Conservation (phyloP, 805 yeast genomes). For the Zygotorulaspora chibaensis region DNA sequence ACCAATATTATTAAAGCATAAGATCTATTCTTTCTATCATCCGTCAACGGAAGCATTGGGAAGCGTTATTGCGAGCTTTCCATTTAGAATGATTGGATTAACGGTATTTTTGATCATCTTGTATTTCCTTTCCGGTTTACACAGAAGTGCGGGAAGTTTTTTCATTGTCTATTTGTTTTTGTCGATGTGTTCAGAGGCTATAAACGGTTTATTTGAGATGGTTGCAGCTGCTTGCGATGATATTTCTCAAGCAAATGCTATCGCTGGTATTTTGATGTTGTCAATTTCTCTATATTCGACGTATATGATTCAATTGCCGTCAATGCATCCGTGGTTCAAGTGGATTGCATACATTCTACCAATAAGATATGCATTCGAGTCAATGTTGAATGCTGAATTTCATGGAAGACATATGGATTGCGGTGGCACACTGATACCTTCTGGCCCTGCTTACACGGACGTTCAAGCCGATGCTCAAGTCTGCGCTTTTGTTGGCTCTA, state of each 20-base stretch:
- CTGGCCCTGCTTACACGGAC: slow-evolving; percentile 48
- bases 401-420: slow-evolving; percentile 37
- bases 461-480: slow-evolving; percentile 37
- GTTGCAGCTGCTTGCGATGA: slow-evolving; percentile 48
- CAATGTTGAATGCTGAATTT: slow-evolving; percentile 61
- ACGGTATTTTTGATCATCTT: slow-evolving; percentile 45
- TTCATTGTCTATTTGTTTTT: slow-evolving; percentile 47
- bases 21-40: slow-evolving; percentile 64
- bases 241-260: slow-evolving; percentile 51
- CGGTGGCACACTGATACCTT: slow-evolving; percentile 44
- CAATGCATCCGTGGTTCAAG: slow-evolving; percentile 62
- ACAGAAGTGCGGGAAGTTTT: slow-evolving; percentile 48
- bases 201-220: slow-evolving; percentile 44
- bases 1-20: slow-evolving; percentile 65
- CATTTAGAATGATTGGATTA: slow-evolving; percentile 49
- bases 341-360: slow-evolving; percentile 57
- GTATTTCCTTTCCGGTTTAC: slow-evolving; percentile 55
- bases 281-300: slow-evolving; percentile 54
- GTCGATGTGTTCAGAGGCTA: slow-evolving; percentile 23
- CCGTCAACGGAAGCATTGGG: slow-evolving; percentile 74
- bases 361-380: slow-evolving; percentile 51
- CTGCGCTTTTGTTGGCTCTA: slow-evolving; percentile 60
- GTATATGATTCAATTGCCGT: slow-evolving; percentile 52
- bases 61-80: slow-evolving; percentile 55
- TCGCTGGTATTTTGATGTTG: slow-evolving; percentile 50